phyloP scores from a whole-genome alignment of 148 eudicot genomes.

The Camellia sinensis region DNA sequence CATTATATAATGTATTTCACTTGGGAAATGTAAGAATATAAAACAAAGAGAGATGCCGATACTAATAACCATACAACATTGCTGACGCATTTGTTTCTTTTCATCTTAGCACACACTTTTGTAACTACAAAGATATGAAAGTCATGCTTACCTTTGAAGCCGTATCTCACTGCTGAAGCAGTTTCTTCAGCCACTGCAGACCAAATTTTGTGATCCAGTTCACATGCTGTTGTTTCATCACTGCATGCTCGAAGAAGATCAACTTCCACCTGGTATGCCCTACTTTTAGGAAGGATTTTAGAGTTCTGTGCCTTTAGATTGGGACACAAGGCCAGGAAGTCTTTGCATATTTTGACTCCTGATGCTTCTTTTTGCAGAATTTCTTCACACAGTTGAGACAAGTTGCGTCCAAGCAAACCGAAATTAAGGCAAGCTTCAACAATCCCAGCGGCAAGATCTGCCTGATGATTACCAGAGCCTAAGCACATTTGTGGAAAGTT shows the following conservation, averaged over 20 bases:
- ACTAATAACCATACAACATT: background rate
- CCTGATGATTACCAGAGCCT: constrained; percentile 77
- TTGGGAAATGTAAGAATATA: background rate
- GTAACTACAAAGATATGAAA: background rate
- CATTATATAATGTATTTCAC: background rate
- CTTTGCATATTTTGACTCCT: constrained; percentile 66
- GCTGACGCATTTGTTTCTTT: background rate
- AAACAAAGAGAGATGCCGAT: background rate
- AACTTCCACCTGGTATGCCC: constrained; percentile 81
- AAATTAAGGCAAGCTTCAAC: constrained; percentile 78
- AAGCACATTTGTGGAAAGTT: constrained; percentile 79
- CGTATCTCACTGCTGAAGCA: constrained; percentile 93
- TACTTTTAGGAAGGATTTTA: constrained; percentile 77
- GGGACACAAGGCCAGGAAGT: constrained; percentile 67
- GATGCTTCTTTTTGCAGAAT: constrained; percentile 61
- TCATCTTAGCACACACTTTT: background rate
- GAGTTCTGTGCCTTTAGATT: constrained; percentile 57
- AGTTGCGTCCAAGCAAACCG: constrained; percentile 87
- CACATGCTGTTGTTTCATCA: constrained; percentile 51
- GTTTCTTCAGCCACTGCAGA: constrained; percentile 96
- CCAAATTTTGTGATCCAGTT: constrained; percentile 81
- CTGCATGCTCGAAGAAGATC: constrained; percentile 81
- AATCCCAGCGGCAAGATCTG: constrained; percentile 83
- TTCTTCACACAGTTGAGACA: constrained; percentile 83
- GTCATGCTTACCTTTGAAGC: constrained; percentile 64